phyloP scores from a whole-genome alignment of 352 stramenopile species.

The Pythium folliculosum region DNA sequence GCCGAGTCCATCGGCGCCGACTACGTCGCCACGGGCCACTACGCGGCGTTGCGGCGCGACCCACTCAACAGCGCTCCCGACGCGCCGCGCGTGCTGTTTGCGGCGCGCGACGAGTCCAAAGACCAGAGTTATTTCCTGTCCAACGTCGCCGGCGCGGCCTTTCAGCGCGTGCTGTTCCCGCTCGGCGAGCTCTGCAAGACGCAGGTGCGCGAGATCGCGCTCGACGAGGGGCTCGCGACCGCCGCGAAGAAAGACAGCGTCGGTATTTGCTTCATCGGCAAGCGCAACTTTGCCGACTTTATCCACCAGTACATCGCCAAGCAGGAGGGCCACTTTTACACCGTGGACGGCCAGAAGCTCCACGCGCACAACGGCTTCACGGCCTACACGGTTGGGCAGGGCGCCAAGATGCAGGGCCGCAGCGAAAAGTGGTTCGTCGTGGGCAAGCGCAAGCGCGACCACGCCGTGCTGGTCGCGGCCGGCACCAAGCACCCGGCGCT shows the following conservation, averaged over 20 bases:
- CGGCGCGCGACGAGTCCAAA: slow-evolving; percentile 88
- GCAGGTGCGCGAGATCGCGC: slow-evolving; percentile 91
- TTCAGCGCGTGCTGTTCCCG: slow-evolving; percentile 93
- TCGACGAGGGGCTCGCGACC: slow-evolving; percentile 77
- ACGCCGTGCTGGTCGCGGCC: slow-evolving; percentile 85
- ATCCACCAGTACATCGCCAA: slow-evolving; percentile 91
- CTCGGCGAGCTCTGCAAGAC: slow-evolving; percentile 92
- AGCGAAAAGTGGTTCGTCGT: slow-evolving; percentile 91
- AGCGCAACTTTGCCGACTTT: slow-evolving; percentile 91
- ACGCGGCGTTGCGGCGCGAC: slow-evolving; percentile 75
- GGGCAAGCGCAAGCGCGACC: slow-evolving; percentile 67
- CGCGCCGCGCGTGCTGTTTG: slow-evolving; percentile 65
- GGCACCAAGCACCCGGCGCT: slow-evolving; percentile 91
- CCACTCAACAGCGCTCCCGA: slow-evolving; percentile 1
- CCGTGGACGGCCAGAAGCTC: slow-evolving; percentile 59
- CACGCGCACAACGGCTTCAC: slow-evolving; percentile 79
- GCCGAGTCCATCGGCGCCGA: slow-evolving; percentile 83
- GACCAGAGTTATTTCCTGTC: slow-evolving; percentile 98
- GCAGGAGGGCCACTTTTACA: slow-evolving; percentile 80
- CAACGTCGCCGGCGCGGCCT: slow-evolving; percentile 67
- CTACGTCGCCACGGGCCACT: slow-evolving; percentile 97
- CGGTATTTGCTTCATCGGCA: slow-evolving; percentile 99
- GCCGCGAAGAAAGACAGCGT: slow-evolving; percentile 95
- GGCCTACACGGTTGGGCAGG: slow-evolving; percentile 94
- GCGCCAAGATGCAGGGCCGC: slow-evolving; percentile 88